Conservation (phyloP, 2,329 filamentous ascomycete species). For the Scedosporium minutisporum region DNA sequence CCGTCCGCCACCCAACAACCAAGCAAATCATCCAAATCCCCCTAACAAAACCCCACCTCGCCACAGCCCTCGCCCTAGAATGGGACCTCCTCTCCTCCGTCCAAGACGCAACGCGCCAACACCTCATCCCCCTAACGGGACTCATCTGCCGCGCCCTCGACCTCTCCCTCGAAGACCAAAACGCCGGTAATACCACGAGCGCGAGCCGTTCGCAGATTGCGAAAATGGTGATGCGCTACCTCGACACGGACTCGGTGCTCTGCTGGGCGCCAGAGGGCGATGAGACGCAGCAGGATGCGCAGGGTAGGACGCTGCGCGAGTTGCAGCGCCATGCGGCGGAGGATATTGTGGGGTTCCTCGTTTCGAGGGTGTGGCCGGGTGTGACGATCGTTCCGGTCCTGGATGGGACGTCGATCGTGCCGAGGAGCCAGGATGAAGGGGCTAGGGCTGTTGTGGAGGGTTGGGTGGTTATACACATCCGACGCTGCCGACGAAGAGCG, state of each 20-base stretch:
- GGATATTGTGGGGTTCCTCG: slow-evolving; percentile 63
- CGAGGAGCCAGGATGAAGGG: slow-evolving; percentile 58
- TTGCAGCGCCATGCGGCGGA: slow-evolving; percentile 61
- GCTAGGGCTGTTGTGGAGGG: slow-evolving; percentile 69
- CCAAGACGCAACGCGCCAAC: slow-evolving; percentile 74
- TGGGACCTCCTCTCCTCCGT: slow-evolving; percentile 81
- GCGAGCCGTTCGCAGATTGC: slow-evolving; percentile 56
- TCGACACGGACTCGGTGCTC: slow-evolving; percentile 84
- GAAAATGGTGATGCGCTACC: slow-evolving; percentile 66
- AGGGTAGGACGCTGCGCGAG: slow-evolving; percentile 49
- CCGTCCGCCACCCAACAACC: slow-evolving; percentile 67
- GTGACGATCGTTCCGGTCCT: slow-evolving; percentile 70
- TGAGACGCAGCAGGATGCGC: slow-evolving; percentile 26
- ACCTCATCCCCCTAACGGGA: slow-evolving; percentile 85
- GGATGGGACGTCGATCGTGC: slow-evolving; percentile 68
- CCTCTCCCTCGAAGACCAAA: slow-evolving; percentile 54
- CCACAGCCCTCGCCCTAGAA: slow-evolving; percentile 77
- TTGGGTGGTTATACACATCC: too few species aligned
- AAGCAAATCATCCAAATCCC: slow-evolving; percentile 67
- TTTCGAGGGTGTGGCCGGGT: slow-evolving; percentile 71
- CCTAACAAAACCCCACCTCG: slow-evolving; percentile 66
- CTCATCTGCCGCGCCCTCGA: slow-evolving; percentile 76
- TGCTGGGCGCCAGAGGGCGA: slow-evolving; percentile 66
- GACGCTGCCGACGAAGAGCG: too few species aligned
- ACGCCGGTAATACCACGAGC: slow-evolving; percentile 16